These are phyloP conservation scores for Colletotrichum australisinense DNA, from an alignment of 2,329 filamentous ascomycete species.

Conservation along the genomic window DNA sequence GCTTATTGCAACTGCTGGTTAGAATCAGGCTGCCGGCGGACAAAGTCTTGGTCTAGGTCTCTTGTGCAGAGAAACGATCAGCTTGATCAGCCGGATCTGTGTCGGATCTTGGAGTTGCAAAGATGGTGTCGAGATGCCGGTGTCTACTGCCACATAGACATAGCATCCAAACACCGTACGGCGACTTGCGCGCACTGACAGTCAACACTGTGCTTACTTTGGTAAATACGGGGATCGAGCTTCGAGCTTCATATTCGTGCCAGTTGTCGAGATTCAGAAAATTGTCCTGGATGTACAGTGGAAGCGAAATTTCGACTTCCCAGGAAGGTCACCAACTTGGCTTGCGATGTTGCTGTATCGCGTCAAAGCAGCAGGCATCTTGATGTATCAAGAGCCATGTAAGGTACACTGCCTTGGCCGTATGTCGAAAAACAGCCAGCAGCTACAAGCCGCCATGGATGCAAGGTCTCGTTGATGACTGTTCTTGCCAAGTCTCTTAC, in stretches of 20 bases:
- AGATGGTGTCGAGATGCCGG: background rate
- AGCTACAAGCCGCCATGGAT: background rate
- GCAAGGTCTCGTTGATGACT: background rate
- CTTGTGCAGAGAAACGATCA: background rate
- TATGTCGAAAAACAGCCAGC: background rate
- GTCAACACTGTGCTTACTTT: background rate
- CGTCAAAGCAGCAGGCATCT: no score
- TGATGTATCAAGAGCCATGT: background rate
- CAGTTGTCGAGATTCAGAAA: background rate
- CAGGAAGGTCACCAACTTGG: background rate
- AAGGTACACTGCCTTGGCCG: background rate
- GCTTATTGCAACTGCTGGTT: slow-evolving; percentile 28
- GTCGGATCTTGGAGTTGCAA: background rate
- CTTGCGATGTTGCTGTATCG: background rate
- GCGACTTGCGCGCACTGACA: background rate
- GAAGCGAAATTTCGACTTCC: background rate
- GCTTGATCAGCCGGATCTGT: background rate
- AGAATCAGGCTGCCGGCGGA: slow-evolving; percentile 27
- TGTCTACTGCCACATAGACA: no score
- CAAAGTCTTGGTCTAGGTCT: background rate
- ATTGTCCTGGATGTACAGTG: background rate
- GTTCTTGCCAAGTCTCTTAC: background rate
- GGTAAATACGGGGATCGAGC: background rate
- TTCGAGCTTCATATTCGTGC: background rate
- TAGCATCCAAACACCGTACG: background rate